Conservation (phyloP, 75 land plant genomes). For the Sequoia sempervirens region DNA sequence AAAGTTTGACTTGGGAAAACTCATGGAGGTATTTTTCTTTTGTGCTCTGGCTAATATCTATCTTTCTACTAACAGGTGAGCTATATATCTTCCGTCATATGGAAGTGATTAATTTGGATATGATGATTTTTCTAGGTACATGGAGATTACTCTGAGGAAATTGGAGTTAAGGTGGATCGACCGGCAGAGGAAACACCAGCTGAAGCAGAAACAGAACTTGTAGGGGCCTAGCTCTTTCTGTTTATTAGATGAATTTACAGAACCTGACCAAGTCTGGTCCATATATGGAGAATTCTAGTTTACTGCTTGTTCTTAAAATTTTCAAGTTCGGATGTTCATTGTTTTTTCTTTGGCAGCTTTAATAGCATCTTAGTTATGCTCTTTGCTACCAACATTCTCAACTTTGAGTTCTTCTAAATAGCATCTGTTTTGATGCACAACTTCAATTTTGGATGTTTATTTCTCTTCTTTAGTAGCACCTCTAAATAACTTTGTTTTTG, state of each 20-base stretch:
- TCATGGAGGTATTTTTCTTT: slow-evolving; percentile 44
- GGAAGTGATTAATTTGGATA: not conserved
- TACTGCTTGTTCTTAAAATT: too few relatives aligned
- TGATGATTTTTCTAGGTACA: slow-evolving; percentile 23
- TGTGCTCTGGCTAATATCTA: not conserved
- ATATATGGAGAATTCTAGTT: not conserved
- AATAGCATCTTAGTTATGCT: not conserved
- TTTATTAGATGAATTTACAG: not conserved
- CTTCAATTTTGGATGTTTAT: not conserved
- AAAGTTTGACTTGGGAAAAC: slow-evolving; percentile 57
- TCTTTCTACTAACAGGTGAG: not conserved
- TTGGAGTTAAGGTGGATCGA: slow-evolving; percentile 33
- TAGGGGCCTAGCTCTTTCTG: slow-evolving; percentile 22
- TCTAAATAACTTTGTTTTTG: too few relatives aligned
- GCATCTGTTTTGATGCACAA: too few relatives aligned
- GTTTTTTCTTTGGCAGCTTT: not conserved
- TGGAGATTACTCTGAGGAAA: slow-evolving; percentile 38
- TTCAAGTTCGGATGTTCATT: not conserved
- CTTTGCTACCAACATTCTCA: too few relatives aligned
- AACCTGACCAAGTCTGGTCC: not conserved
- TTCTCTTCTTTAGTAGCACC: not conserved
- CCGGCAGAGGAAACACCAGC: slow-evolving; percentile 23
- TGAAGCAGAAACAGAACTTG: slow-evolving; percentile 31
- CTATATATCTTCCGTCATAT: not conserved
- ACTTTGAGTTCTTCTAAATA: too few relatives aligned